phyloP scores from a whole-genome alignment of 1,139 yeast genomes.

The Taphrina confusa region DNA sequence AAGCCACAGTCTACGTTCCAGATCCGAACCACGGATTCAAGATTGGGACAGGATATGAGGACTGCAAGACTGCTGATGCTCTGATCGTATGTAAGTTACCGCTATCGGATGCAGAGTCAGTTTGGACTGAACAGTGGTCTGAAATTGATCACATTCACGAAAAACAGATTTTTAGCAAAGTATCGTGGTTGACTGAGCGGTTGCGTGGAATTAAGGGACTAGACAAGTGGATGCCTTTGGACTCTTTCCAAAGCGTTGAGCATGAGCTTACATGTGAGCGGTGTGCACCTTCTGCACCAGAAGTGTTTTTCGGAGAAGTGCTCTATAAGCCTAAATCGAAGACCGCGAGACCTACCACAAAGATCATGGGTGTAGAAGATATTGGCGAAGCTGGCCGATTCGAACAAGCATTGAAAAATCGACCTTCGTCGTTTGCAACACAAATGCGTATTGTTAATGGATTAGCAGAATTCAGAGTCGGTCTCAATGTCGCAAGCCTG shows the following conservation, averaged over 20 bases:
- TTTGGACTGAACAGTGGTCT: constrained; percentile 8
- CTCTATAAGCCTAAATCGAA: neutral
- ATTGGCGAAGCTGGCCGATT: constrained; percentile 32
- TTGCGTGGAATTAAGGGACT: constrained; percentile 18
- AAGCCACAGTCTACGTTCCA: neutral
- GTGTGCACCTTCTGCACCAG: constrained; percentile 35
- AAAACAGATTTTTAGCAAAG: constrained; percentile 27
- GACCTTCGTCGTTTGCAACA: constrained; percentile 32
- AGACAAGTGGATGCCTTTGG: constrained; percentile 18
- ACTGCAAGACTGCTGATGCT: constrained; percentile 1
- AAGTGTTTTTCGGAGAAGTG: constrained; percentile 11
- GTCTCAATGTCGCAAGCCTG: constrained; percentile 28
- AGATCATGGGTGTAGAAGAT: constrained; percentile 24
- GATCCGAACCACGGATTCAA: neutral
- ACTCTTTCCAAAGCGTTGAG: neutral
- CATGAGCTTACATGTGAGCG: constrained; percentile 6
- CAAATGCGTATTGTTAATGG: constrained; percentile 25
- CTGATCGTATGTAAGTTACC: neutral
- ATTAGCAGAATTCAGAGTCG: constrained; percentile 28
- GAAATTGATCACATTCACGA: constrained; percentile 32
- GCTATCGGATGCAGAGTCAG: neutral
- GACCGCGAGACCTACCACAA: constrained; percentile 3
- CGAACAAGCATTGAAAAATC: constrained; percentile 32
- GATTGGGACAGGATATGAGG: neutral
- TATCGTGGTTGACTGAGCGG: constrained; percentile 36